Base-by-base conservation (phyloP, 441 rosid genomes). In the Sinapis alba region DNA sequence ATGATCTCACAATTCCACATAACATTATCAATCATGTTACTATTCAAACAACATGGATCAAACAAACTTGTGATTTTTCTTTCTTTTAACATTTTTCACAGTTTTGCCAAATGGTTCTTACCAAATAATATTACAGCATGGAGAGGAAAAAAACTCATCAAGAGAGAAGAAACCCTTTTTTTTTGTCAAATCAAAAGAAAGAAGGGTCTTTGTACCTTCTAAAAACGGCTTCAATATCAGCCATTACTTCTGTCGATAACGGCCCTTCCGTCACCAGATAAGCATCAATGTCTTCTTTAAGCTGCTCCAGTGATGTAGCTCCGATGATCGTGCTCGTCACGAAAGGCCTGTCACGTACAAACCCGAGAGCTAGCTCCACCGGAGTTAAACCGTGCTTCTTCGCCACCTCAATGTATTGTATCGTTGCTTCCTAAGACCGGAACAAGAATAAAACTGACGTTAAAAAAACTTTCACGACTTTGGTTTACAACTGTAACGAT, bases 271-370 rank as follows among this genome's bases (percentile, higher is more conserved):
- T 85, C 26, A 83, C 77, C 64, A 89, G 56, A 81, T 89, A 88
- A 67, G 94, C 93, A 79, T 90, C 93, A 4, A 90, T 83, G 65
- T 94, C 92, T 84, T 94, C 99, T 74, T 89, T 89, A 6, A 94
- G 83, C 65, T 94, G 99, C 18, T 83, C 85, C 0, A 92, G 69
- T 0, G 96, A 92, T 69, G 99, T 94, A 47, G 97, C 85, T 2
- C 99, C 99, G 0, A 92, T 82, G 66, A 94, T 92, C 2, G 97
- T 84, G 79, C 99, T 92, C 1, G 94, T 85, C 89, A 92, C 84
- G 72, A 90, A 92, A 0, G 96, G 93, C 2, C 86, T 86, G 75
- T 94, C 99, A 65, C 99, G 72, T 7, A 76, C 90, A 63, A 94
- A 92, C 50, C 90, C 94, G 0, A 92, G 92, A 0, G 97, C 96